phyloP scores from a whole-genome alignment of 352 stramenopile genomes.

The Phytophthora fragariaefolia region DNA sequence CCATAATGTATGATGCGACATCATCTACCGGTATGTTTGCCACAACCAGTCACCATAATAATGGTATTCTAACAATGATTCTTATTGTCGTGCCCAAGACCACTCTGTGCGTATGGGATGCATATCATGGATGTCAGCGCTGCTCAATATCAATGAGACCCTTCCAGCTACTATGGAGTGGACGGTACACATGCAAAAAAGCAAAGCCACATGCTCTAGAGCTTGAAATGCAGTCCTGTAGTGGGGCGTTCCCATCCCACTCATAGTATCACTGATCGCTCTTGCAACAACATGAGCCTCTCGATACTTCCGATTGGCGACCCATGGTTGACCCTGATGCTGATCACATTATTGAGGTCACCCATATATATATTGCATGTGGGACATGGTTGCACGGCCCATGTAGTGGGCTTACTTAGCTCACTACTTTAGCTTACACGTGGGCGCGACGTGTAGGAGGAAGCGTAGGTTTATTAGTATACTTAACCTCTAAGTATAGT shows the following conservation, averaged over 20 bases:
- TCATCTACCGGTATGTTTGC: slow-evolving; percentile 71
- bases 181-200: slow-evolving; percentile 70
- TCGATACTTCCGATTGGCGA: no score
- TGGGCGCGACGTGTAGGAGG: no score
- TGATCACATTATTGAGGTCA: slow-evolving; percentile 55
- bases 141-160: slow-evolving; percentile 78
- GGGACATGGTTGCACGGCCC: slow-evolving; percentile 56
- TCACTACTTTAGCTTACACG: no score
- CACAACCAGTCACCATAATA: not conserved
- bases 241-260: no score
- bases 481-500: no score
- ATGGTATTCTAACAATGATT: not conserved
- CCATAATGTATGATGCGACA: slow-evolving; percentile 68
- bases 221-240: no score
- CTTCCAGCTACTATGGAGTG: slow-evolving; percentile 71
- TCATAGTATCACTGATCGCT: no score
- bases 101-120: slow-evolving; percentile 81
- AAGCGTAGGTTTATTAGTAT: no score
- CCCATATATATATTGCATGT: slow-evolving; percentile 70
- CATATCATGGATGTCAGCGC: slow-evolving; percentile 77
- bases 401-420: no score
- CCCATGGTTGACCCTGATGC: no score
- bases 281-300: no score
- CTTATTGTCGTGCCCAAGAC: slow-evolving; percentile 48
- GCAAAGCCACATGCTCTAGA: no score